Evolutionary conservation across 495 filamentous ascomycete genomes (phyloP).

Genomic region (Aspergillus campestris): DNA sequence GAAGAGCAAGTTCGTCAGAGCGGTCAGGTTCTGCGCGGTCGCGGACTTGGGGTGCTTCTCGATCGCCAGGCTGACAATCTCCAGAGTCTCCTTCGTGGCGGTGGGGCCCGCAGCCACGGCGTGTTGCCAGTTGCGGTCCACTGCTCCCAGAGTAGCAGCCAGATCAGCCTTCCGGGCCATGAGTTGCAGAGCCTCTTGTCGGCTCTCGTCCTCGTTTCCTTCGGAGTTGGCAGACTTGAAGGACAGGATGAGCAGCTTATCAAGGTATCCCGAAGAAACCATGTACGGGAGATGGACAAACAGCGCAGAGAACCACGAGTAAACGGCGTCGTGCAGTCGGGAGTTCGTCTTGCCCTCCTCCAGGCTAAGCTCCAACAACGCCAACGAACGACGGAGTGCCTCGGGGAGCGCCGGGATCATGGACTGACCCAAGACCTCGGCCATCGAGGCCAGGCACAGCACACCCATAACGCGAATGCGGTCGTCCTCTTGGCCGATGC

Average conservation of each 20-base stretch:
- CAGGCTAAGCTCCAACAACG: conserved; percentile 57
- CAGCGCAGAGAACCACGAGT: conserved; percentile 68
- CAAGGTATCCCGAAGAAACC: conserved; percentile 64
- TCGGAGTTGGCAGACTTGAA: conserved; percentile 56
- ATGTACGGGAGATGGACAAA: conserved; percentile 78
- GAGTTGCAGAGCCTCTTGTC: conserved; percentile 59
- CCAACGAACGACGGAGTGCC: conserved; percentile 60
- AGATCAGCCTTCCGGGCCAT: conserved; percentile 65
- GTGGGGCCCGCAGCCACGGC: conserved; percentile 50
- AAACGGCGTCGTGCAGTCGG: conserved; percentile 71
- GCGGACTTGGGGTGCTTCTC: conserved; percentile 67
- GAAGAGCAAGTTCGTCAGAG: conserved; percentile 63
- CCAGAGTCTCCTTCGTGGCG: conserved; percentile 59
- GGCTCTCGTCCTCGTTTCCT: conserved; percentile 50
- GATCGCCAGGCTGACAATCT: conserved; percentile 56
- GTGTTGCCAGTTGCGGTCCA: conserved; percentile 61
- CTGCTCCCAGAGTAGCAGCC: conserved; percentile 55
- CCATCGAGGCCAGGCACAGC: conserved; percentile 79
- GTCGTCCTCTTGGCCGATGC: conserved; percentile 63
- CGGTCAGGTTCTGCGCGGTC: conserved; percentile 57
- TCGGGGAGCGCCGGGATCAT: conserved; percentile 76
- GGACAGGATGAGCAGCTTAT: conserved; percentile 58
- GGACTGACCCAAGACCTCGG: conserved; percentile 75
- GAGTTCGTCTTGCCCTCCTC: conserved; percentile 40
- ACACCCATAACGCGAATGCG: conserved; percentile 70